A percentile compares a stretch with the other conserved stretches of the same genome.
phyloP scores from a whole-genome alignment of 495 filamentous ascomycete species.

The Aspergillus funiculosus region DNA sequence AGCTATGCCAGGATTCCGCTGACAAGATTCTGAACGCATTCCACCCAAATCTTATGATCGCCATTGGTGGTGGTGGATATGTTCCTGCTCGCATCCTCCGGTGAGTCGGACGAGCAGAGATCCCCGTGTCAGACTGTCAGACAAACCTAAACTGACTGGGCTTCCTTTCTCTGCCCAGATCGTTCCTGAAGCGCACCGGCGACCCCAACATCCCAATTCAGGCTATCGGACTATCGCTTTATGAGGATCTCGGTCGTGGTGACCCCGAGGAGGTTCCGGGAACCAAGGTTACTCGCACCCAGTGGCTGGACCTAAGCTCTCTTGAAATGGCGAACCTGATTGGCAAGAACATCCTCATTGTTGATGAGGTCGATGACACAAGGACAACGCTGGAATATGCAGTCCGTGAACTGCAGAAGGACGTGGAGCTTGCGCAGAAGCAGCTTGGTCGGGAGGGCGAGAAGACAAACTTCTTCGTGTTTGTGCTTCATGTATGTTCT shows the following conservation, averaged over 20 bases:
- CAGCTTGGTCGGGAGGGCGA: slow-evolving; percentile 59
- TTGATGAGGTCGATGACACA: slow-evolving; percentile 98
- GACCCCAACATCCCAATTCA: slow-evolving; percentile 97
- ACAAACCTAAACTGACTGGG: not conserved
- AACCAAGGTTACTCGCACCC: slow-evolving; percentile 92
- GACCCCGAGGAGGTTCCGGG: slow-evolving; percentile 67
- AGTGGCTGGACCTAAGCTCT: slow-evolving; percentile 91
- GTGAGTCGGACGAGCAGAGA: slow-evolving; percentile 33
- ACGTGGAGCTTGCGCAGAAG: slow-evolving; percentile 76
- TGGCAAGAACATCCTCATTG: slow-evolving; percentile 95
- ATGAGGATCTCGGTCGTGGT: slow-evolving; percentile 68
- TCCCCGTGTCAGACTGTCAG: not conserved
- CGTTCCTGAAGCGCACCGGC: slow-evolving; percentile 88
- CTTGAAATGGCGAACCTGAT: slow-evolving; percentile 89
- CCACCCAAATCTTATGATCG: slow-evolving; percentile 93
- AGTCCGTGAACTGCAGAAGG: slow-evolving; percentile 91
- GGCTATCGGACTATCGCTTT: slow-evolving; percentile 95
- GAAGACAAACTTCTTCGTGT: slow-evolving; percentile 84
- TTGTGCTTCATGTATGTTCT: slow-evolving; percentile 83
- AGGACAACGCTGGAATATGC: slow-evolving; percentile 96
- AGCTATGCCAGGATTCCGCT: slow-evolving; percentile 84
- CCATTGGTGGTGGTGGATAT: slow-evolving; percentile 96
- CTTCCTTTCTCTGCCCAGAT: slow-evolving; percentile 40
- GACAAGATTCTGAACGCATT: slow-evolving; percentile 74
- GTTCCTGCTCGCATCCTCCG: slow-evolving; percentile 95